Conservation (phyloP, 1,284 basidiomycete genomes). For the Marasmius fiardii region DNA sequence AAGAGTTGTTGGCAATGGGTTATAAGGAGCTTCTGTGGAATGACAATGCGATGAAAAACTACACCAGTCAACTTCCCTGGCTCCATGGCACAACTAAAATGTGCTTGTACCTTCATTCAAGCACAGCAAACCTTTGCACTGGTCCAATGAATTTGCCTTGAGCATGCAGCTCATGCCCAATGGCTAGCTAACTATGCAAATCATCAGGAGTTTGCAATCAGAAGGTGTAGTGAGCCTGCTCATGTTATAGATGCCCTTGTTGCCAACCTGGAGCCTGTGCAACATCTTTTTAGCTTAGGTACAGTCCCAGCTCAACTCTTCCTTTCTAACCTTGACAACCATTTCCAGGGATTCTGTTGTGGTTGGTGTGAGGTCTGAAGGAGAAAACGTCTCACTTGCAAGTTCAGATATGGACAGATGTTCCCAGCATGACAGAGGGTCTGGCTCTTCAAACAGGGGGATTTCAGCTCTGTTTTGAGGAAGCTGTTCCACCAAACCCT, state of each 20-base stretch:
- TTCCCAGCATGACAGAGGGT: background rate
- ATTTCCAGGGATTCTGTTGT: background rate
- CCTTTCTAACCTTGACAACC: background rate
- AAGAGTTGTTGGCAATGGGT: background rate
- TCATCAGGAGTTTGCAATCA: background rate
- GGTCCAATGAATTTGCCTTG: background rate
- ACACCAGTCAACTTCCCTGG: background rate
- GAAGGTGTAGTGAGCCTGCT: background rate
- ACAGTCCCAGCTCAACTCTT: background rate
- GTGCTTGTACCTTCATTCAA: background rate
- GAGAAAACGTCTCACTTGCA: background rate
- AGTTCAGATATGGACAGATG: background rate
- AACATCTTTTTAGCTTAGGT: background rate
- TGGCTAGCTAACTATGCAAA: background rate
- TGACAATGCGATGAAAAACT: background rate
- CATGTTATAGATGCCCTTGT: background rate
- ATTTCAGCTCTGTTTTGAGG: background rate
- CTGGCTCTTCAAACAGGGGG: background rate
- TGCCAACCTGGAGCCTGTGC: background rate
- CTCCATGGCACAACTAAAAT: background rate
- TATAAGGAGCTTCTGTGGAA: background rate
- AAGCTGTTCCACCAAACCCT: too few species aligned
- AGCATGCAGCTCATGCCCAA: background rate
- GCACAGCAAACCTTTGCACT: background rate
- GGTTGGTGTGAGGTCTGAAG: background rate